Base-by-base conservation (phyloP, 2,329 filamentous ascomycete species). In the Exophiala sideris region DNA sequence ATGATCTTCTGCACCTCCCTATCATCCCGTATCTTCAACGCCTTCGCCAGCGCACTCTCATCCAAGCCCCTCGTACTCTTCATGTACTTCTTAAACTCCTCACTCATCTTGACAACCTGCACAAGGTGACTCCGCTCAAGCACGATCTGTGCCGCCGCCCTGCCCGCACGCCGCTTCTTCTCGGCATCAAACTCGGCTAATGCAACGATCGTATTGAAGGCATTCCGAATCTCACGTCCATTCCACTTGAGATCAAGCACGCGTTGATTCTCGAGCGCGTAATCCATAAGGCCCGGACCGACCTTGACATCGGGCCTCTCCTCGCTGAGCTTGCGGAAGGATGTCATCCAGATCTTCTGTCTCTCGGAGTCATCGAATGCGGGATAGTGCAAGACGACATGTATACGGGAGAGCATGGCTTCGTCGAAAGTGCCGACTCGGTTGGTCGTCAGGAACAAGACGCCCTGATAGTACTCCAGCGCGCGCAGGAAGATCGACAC, bases 141-240 rank as follows among this genome's bases (percentile, higher is more conserved):
- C 5, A 29, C 14, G n/a, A 45, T 14, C 38, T 20, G 32, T 5
- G 18, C 9, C 12, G 3, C 21, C 20, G 16, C 14, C 9, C n/a
- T 2, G 5, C 40, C 39, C 5, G 24, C 32, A 6, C 46, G 18
- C 4, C 46, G 33, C 33, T 45, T 50, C 48, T 45, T 41, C n/a
- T 46, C 42, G 9, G 44, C 45, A 18, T 66, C 83, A 83, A 45
- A 83, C 62, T 68, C 83, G 81, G 53, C 78, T 7, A 84, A 71
- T 35, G 75, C 75, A 57, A 83, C 81, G 0, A 54, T 51, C 40
- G 59, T 52, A n/a, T 66, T 64, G 18, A 64, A 62, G 20, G 62
- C 66, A 18, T 60, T 61, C 33, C 64, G 65, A 49, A 66, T 67
- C 38, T 49, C 46, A 3, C 46, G 46, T 12, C 46, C 46, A 21